Evolutionary conservation across 352 stramenopile species (phyloP).

Genomic region (Pythium graminicola): DNA sequence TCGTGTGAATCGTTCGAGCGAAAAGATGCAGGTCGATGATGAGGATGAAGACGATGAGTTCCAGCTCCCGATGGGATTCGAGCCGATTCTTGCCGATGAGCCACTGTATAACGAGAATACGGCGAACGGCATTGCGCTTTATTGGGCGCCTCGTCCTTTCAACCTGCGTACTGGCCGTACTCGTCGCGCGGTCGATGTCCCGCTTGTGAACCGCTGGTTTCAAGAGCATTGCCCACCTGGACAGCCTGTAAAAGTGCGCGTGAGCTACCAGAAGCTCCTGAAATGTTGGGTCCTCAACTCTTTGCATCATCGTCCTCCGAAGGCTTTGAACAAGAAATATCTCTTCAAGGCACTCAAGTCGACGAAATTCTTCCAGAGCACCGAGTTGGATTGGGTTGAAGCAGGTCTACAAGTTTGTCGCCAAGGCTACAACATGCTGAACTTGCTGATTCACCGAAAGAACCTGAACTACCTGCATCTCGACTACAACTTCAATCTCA

Average conservation of each 20-base stretch:
- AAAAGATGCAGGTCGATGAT: slow-evolving; percentile 41
- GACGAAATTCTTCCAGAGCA: slow-evolving; percentile 99
- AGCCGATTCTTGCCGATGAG: slow-evolving; percentile 89
- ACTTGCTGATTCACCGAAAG: slow-evolving; percentile 99
- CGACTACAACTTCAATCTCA: slow-evolving; percentile 99
- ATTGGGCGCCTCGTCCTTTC: slow-evolving; percentile 97
- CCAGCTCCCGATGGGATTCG: slow-evolving; percentile 80
- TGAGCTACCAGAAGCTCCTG: slow-evolving; percentile 99
- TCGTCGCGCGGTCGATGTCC: slow-evolving; percentile 95
- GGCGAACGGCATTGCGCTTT: slow-evolving; percentile 95
- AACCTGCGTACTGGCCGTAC: slow-evolving; percentile 95
- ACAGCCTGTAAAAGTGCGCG: slow-evolving; percentile 98
- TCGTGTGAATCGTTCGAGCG: slow-evolving; percentile 57
- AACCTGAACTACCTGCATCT: slow-evolving; percentile 99
- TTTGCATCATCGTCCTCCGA: slow-evolving; percentile 90
- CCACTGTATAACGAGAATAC: slow-evolving; percentile 95
- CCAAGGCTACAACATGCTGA: slow-evolving; percentile 99
- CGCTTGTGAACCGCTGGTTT: slow-evolving; percentile 99
- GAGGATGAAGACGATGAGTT: slow-evolving; percentile 86
- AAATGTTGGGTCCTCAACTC: slow-evolving; percentile 99
- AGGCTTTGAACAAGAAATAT: slow-evolving; percentile 96
- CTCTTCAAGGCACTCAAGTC: slow-evolving; percentile 98
- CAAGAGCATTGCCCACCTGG: slow-evolving; percentile 96
- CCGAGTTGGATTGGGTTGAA: slow-evolving; percentile 99
- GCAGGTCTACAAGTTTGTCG: slow-evolving; percentile 96